Conservation (phyloP, 192 early-diverging fungal species). For the Coemansia sp. region DNA sequence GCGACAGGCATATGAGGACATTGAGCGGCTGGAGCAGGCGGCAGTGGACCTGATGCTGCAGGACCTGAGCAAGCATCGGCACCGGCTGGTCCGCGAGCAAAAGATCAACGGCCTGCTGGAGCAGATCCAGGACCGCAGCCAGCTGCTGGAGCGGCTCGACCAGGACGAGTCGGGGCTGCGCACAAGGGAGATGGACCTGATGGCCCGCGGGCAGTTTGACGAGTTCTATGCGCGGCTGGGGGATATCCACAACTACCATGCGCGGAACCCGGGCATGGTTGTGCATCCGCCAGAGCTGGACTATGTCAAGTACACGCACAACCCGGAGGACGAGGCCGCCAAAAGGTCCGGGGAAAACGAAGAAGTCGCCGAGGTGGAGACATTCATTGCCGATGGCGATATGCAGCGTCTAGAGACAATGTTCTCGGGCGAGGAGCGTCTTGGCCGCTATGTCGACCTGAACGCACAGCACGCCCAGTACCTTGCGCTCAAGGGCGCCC, state of each 20-base stretch:
- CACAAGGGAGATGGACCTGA: slow-evolving; percentile 61
- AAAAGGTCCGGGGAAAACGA: slow-evolving; percentile 30
- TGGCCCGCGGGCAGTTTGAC: slow-evolving; percentile 68
- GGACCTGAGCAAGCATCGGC: slow-evolving; percentile 74
- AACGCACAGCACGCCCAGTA: slow-evolving; percentile 74
- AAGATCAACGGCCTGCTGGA: slow-evolving; percentile 64
- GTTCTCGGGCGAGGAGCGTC: slow-evolving; percentile 89
- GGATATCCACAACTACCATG: slow-evolving; percentile 73
- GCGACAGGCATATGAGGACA: slow-evolving; percentile 77
- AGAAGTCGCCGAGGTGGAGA: neutral
- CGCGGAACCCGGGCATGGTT: slow-evolving; percentile 65
- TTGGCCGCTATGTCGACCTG: slow-evolving; percentile 83
- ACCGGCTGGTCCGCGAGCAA: slow-evolving; percentile 76
- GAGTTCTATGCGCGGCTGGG: slow-evolving; percentile 85
- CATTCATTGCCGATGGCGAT: slow-evolving; percentile 43
- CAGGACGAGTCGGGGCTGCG: slow-evolving; percentile 65
- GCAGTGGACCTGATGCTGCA: slow-evolving; percentile 74
- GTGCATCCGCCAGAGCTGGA: slow-evolving; percentile 80
- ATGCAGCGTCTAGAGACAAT: slow-evolving; percentile 59
- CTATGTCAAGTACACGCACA: slow-evolving; percentile 53
- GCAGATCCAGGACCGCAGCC: slow-evolving; percentile 61
- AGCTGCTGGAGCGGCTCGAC: slow-evolving; percentile 60
- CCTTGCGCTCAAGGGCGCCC: slow-evolving; percentile 62
- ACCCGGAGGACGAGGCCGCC: slow-evolving; percentile 47
- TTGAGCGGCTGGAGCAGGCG: slow-evolving; percentile 87